Conservation (phyloP, 2,329 filamentous ascomycete genomes). For the Venturia oleaginea region DNA sequence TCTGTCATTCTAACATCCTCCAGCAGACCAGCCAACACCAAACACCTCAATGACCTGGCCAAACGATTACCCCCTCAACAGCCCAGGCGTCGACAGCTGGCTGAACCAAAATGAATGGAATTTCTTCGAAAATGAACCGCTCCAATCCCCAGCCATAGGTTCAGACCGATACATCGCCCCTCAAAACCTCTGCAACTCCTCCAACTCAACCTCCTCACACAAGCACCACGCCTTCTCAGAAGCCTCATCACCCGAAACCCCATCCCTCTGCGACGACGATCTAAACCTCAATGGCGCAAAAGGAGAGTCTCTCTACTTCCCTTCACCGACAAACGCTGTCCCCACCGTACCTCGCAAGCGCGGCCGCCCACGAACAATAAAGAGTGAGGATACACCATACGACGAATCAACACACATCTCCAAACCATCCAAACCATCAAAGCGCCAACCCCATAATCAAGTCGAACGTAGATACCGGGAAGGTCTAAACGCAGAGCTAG, state of each 20-base stretch:
- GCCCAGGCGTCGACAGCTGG: not conserved
- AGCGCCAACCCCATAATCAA: slow-evolving; percentile 27
- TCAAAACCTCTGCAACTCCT: not conserved
- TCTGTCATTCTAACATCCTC: not conserved
- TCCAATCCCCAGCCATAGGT: not conserved
- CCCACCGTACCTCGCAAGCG: not conserved
- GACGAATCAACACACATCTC: not conserved
- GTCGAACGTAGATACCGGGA: slow-evolving; percentile 27
- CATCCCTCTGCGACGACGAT: not conserved
- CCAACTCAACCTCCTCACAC: not conserved
- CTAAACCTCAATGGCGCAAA: not conserved
- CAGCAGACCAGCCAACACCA: not conserved
- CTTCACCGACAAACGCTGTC: not conserved
- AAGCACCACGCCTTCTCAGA: not conserved
- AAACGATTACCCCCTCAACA: not conserved
- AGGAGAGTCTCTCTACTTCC: not conserved
- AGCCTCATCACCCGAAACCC: not conserved
- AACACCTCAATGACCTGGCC: not conserved
- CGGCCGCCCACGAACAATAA: not conserved
- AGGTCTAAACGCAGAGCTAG: slow-evolving; percentile 25
- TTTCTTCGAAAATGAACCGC: not conserved
- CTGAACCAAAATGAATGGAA: not conserved
- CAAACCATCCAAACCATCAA: not conserved
- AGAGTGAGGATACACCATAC: not conserved
- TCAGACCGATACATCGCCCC: not conserved